Conservation (phyloP, 176 grass and related monocot genomes). For the Chrysopogon serrulatus region DNA sequence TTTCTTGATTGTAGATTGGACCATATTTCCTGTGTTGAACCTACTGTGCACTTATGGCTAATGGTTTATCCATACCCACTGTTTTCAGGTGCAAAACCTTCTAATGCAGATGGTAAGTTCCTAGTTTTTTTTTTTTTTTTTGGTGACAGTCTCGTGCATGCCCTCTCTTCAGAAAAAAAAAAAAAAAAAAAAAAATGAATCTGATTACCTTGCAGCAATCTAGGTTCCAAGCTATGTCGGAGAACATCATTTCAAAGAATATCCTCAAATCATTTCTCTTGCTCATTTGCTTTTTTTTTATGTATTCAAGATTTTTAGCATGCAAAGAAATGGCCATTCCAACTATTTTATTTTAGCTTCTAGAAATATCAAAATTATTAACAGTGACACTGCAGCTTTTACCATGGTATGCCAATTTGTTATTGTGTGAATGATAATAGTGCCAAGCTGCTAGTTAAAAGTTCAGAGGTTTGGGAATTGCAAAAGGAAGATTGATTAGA, state of each 20-base stretch:
- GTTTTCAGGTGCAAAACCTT: constrained; percentile 87
- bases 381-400: background rate
- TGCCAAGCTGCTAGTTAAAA: background rate
- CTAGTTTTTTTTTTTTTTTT: background rate
- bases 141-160: background rate
- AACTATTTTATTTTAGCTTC: constrained; percentile 17
- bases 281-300: background rate
- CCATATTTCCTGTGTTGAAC: background rate
- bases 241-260: constrained; percentile 90
- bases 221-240: constrained; percentile 86
- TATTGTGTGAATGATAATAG: background rate
- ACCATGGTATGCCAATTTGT: background rate
- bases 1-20: background rate
- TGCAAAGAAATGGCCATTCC: background rate
- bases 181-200: background rate
- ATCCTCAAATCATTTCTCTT: constrained; percentile 59
- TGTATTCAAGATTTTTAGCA: background rate
- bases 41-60: background rate
- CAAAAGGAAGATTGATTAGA: background rate
- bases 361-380: background rate
- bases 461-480: background rate
- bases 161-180: background rate
- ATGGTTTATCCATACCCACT: constrained; percentile 6
- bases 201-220: constrained; percentile 60
- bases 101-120: constrained; percentile 81